Percentiles rank a stretch among this genome's conserved stretches.
These are phyloP conservation scores for Candida koratica DNA, from an alignment of 805 yeast genomes.

Conservation along the genomic window DNA sequence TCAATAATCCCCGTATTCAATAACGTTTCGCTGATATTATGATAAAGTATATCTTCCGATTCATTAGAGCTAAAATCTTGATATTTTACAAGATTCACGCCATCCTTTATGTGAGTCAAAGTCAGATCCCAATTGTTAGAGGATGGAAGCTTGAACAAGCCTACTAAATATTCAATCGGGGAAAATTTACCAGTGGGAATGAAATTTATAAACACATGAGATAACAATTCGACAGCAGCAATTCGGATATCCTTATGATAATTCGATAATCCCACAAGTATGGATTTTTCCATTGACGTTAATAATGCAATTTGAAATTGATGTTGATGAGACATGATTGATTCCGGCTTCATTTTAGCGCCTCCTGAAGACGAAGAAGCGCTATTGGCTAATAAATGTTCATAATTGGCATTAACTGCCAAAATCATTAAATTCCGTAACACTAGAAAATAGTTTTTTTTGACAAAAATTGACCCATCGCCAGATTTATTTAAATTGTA, in stretches of 20 bases:
- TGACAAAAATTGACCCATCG: constrained; percentile 18
- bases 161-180: constrained; percentile 32
- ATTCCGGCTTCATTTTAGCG: constrained; percentile 40
- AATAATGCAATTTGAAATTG: constrained; percentile 32
- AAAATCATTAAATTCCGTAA: constrained; percentile 31
- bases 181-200: constrained; percentile 37
- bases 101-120: constrained; percentile 15
- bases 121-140: constrained; percentile 28
- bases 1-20: constrained; percentile 32
- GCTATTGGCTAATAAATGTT: constrained; percentile 32
- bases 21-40: constrained; percentile 19
- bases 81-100: constrained; percentile 1
- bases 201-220: constrained; percentile 32
- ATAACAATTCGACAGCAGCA: constrained; percentile 34
- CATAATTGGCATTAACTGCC: constrained; percentile 35
- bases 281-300: constrained; percentile 26
- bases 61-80: constrained; percentile 18
- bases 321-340: constrained; percentile 38
- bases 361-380: constrained; percentile 33
- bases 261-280: constrained; percentile 30
- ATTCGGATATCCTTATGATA: constrained; percentile 33
- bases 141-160: constrained; percentile 30
- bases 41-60: constrained; percentile 22
- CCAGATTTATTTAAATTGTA: constrained; percentile 18
- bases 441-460: constrained; percentile 30